These are phyloP conservation scores for Rhodotorula paludigena DNA, from an alignment of 768 basidiomycete species.

Conservation along the genomic window DNA sequence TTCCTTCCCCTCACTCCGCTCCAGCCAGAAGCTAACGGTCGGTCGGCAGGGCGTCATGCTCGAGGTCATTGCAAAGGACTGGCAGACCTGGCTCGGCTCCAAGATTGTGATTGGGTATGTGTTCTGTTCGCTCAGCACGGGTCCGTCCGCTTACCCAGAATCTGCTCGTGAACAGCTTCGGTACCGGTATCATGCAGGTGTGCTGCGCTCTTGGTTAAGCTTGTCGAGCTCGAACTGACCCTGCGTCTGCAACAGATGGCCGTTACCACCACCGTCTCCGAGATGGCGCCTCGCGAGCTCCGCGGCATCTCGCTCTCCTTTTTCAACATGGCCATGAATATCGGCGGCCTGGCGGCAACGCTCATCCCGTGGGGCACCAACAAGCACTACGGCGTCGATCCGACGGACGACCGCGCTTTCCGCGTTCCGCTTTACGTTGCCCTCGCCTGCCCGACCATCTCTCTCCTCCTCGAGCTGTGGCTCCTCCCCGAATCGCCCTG, in stretches of 20 bases:
- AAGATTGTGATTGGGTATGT: constrained; percentile 42
- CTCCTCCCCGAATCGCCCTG: constrained; percentile 38
- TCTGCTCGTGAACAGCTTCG: too few relatives aligned
- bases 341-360: constrained; percentile 30
- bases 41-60: constrained; percentile 14
- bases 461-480: constrained; percentile 26
- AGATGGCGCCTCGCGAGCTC: constrained; percentile 36
- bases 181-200: constrained; percentile 29
- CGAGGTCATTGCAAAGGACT: constrained; percentile 32
- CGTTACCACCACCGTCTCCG: constrained; percentile 36
- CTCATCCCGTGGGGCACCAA: constrained; percentile 31
- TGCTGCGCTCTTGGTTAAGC: background rate
- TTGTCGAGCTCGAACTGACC: background rate
- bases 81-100: constrained; percentile 30
- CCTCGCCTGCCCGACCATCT: constrained; percentile 27
- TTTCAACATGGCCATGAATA: constrained; percentile 26
- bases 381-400: constrained; percentile 9
- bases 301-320: constrained; percentile 29
- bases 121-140: too few relatives aligned
- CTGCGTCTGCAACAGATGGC: constrained; percentile 4
- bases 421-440: constrained; percentile 34
- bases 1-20: background rate
- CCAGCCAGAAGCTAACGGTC: background rate
- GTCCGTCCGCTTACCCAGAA: too few relatives aligned
- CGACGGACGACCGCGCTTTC: constrained; percentile 15